These are phyloP conservation scores for Phytomonas serpens DNA, from an alignment of 208 protist genomes.

Conservation along the genomic window DNA sequence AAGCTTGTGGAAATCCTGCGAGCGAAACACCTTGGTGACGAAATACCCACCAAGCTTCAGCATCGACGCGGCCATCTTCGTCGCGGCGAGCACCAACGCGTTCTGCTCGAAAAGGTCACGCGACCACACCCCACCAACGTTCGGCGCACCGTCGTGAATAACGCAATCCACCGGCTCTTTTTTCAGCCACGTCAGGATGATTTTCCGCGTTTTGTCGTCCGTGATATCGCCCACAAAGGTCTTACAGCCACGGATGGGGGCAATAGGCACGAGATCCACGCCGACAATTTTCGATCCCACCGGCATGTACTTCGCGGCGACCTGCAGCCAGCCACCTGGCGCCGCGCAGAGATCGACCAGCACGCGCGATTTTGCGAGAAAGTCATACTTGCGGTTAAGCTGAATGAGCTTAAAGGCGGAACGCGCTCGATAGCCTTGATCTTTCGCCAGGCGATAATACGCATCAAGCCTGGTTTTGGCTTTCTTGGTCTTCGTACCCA, in stretches of 20 bases:
- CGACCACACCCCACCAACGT: conserved; percentile 97
- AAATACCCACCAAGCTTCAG: conserved; percentile 92
- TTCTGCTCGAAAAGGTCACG: conserved; percentile 98
- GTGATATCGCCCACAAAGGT: conserved; percentile 98
- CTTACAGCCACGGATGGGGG: conserved; percentile 95
- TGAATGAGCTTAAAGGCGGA: conserved; percentile 99
- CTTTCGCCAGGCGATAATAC: conserved; percentile 98
- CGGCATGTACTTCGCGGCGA: conserved; percentile 96
- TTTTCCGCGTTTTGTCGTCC: conserved; percentile 93
- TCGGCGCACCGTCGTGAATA: conserved; percentile 99
- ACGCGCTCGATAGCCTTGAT: conserved; percentile 97
- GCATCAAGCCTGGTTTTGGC: conserved; percentile 90
- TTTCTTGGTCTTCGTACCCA: conserved; percentile 91
- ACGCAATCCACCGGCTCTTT: conserved; percentile 92
- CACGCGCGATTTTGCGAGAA: conserved; percentile 89
- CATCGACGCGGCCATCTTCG: conserved; percentile 96
- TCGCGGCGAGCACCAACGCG: conserved; percentile 91
- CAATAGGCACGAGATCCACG: conserved; percentile 98
- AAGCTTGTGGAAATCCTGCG: conserved; percentile 97
- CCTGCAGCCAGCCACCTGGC: conserved; percentile 96
- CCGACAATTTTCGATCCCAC: conserved; percentile 94
- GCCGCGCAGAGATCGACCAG: conserved; percentile 97
- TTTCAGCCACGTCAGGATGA: conserved; percentile 93
- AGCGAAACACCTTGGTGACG: conserved; percentile 99
- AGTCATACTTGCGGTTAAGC: conserved; percentile 99